Evolutionary conservation across 176 grass and related monocot genomes (phyloP), one percentile per base, ranked within the genome.

Genomic region (Zoysia pacifica): DNA sequence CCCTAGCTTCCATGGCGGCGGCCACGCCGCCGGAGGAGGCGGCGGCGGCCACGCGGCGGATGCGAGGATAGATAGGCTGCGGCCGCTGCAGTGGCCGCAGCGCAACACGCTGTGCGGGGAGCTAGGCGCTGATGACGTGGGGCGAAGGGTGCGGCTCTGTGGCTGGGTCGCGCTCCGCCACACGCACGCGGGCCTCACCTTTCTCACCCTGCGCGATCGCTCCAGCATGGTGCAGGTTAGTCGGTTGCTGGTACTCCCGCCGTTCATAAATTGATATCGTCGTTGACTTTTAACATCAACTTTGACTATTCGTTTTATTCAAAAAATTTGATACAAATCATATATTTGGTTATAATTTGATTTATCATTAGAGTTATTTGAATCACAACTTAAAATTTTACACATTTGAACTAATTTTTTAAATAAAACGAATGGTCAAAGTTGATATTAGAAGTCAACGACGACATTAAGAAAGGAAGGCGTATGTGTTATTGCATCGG

Each of bases 121-220:
- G 39, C 72, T 99, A 40, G 90, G 90, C 2, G 48, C 60, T 0
- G 74, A 40, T 2, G 96, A 95, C 53, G 96, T 91, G 0, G 96
- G 96, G 0, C 87, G 89, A 38, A 73, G 86, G 50, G 96, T 99
- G 19, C 50, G 78, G 76, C 86, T 99, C n/a, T 95, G 96, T 56
- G 92, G 96, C 13, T 99, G 96, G 96, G 96, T 99, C 52, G 96
- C 93, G 16, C 89, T 99, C 5, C 93, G 88, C 53, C 87, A 92
- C 41, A 72, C 82, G 37, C 96, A 99, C 62, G 90, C 90, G 1
- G 96, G 90, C 37, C 90, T 99, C 64, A 95, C 93, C 28, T 99
- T 93, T 81, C 86, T 99, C 79, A 91, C 91, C 42, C 82, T 99
- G 15, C 81, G 96, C 3, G 96, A 99, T 69, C 56, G 64, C 49